Conservation (phyloP, 208 protist species). For the Eutreptiella sp. region DNA sequence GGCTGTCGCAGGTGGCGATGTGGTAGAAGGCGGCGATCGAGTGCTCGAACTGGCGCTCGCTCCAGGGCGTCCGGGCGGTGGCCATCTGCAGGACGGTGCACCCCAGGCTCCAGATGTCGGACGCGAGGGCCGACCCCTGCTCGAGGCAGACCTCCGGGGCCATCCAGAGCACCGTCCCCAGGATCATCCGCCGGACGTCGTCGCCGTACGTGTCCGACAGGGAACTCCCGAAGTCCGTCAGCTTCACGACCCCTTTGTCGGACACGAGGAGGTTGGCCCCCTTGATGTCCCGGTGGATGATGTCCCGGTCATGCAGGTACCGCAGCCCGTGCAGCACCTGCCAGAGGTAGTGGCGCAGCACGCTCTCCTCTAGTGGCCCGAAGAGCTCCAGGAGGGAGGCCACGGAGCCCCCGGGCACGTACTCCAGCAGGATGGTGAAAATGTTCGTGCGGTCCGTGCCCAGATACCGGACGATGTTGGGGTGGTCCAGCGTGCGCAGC, state of each 20-base stretch:
- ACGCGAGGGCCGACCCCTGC: slow-evolving; percentile 7
- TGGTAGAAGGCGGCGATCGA: no score
- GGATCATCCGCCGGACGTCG: not conserved
- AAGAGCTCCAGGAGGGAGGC: slow-evolving; percentile 35
- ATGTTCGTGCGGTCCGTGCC: slow-evolving; percentile 29
- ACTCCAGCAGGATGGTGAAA: slow-evolving; percentile 55
- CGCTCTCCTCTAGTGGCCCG: slow-evolving; percentile 35
- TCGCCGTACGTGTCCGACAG: not conserved
- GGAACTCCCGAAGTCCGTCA: slow-evolving; percentile 39
- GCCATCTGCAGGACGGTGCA: slow-evolving; percentile 38
- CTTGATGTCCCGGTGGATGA: slow-evolving; percentile 68
- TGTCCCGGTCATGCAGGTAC: slow-evolving; percentile 35
- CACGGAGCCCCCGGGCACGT: slow-evolving; percentile 47
- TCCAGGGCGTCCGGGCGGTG: slow-evolving; percentile 23
- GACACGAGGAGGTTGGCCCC: slow-evolving; percentile 59
- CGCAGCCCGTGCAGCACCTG: slow-evolving; percentile 36
- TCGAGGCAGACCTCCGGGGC: slow-evolving; percentile 28
- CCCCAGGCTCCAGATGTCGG: slow-evolving; percentile 36
- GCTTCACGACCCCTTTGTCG: slow-evolving; percentile 33
- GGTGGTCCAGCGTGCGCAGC: slow-evolving; percentile 41
- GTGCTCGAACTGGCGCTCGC: no score
- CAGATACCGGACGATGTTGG: slow-evolving; percentile 51
- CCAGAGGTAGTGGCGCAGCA: slow-evolving; percentile 6
- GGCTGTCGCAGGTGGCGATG: no score
- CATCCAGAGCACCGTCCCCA: slow-evolving; percentile 25